Evolutionary conservation across 225 moss, liverwort and hornwort species (phyloP), one percentile per base, ranked within the genome.

Genomic region (Polytrichum commune): DNA sequence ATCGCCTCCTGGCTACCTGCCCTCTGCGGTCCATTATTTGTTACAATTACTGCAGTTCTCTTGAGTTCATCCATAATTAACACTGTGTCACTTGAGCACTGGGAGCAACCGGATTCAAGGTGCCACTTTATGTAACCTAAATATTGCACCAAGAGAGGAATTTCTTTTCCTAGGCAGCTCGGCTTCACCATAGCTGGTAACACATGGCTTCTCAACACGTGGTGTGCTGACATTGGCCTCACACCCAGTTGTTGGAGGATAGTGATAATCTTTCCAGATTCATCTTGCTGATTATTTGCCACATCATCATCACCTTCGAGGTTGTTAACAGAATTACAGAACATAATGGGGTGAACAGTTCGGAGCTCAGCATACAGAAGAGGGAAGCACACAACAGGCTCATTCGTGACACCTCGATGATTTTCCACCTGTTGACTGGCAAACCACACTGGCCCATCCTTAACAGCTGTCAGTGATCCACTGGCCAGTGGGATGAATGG

Each of bases 391-490:
- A 58, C 76, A 62, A 85, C 65, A 20, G 78, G 69, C 62, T 82
- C 83, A 74, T 63, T 83, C 64, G 76, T 65, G 64, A 79, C 83
- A 63, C 81, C 73, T 29, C 78, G 75, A 54, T 76, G 65, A 46
- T 46, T 46, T 29, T 87, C 88, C 22, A 67, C 64, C 61, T 77
- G 67, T 66, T 90, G 87, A 30, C 76, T 75, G 26, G 87, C 74
- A 53, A 95, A 95, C 95, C 93, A 95, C 72, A 93, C 90, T 29
- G 88, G 82, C 5, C 93, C 95, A 74, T 88, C 91, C 53, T 67
- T 70, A 46, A 91, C 66, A 63, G 93, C 77, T 29, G 95, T 87
- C 30, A 90, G 84, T 1, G 63, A 70, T 20, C 88, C 84, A 25
- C 81, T 86, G 29, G 93, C 86, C 54, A 95, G 73, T 0, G 95